A percentile compares a stretch with the other conserved stretches of the same genome.
Evolutionary conservation across 495 filamentous ascomycete species (phyloP).

Genomic region (Hyaloscypha hepaticicola): DNA sequence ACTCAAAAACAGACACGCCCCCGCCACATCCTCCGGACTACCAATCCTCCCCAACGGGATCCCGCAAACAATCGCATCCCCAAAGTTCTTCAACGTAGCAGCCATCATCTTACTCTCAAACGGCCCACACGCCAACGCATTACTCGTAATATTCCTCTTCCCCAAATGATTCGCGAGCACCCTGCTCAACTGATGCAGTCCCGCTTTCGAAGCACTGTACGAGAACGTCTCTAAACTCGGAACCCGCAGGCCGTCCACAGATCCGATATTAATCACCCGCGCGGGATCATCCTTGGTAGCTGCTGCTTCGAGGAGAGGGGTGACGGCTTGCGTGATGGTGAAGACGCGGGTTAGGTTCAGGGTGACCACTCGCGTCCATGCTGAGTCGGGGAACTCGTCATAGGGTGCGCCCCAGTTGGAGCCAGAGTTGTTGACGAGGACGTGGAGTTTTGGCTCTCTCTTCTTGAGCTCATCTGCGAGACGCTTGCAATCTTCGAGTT

Average conservation of each 20-base stretch:
- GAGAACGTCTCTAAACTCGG: conserved; percentile 71
- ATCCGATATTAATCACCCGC: conserved; percentile 75
- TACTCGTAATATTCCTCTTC: conserved; percentile 67
- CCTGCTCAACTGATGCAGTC: conserved; percentile 69
- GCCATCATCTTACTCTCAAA: conserved; percentile 87
- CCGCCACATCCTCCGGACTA: conserved; percentile 68
- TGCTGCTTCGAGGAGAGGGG: conserved; percentile 63
- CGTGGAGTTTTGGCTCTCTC: conserved; percentile 66
- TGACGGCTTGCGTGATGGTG: conserved; percentile 70
- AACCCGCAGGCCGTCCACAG: conserved; percentile 66
- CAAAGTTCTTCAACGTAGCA: conserved; percentile 59
- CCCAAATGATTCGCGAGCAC: conserved; percentile 72
- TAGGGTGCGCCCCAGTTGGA: conserved; percentile 68
- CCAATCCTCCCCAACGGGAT: conserved; percentile 75
- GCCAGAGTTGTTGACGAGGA: conserved; percentile 81
- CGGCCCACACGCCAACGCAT: conserved; percentile 74
- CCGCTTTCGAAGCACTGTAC: conserved; percentile 74
- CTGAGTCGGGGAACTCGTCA: conserved; percentile 64
- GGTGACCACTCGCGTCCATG: conserved; percentile 71
- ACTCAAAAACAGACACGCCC: conserved; percentile 71
- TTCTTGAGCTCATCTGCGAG: conserved; percentile 62
- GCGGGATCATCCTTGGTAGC: conserved; percentile 47
- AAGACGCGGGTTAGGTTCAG: conserved; percentile 81
- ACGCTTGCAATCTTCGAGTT: conserved; percentile 64
- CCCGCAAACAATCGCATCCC: conserved; percentile 58